A percentile compares a stretch with the other conserved stretches of the same genome.
Conservation (phyloP, 1,284 basidiomycete species). For the Trichosporon faecale region DNA sequence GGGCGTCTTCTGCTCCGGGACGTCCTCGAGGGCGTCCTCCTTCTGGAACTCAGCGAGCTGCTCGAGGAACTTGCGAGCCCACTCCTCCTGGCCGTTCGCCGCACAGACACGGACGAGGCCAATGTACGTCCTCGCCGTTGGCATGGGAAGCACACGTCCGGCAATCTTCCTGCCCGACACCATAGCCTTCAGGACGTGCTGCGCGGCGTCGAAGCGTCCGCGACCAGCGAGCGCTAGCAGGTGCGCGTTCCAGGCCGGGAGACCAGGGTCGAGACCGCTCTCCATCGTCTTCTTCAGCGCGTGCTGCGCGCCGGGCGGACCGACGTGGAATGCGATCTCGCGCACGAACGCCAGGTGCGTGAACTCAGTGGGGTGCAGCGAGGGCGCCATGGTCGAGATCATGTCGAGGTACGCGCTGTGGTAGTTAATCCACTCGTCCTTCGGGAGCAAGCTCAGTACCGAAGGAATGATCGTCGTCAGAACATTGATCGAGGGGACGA, state of each 20-base stretch:
- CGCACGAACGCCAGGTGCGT: constrained; percentile 35
- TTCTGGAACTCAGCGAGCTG: constrained; percentile 10
- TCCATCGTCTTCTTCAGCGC: constrained; percentile 23
- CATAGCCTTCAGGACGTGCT: constrained; percentile 29
- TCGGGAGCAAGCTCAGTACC: constrained; percentile 26
- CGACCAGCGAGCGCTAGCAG: constrained; percentile 27
- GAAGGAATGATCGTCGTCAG: constrained; percentile 35
- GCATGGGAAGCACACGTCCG: constrained; percentile 10
- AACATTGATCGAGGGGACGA: constrained; percentile 28
- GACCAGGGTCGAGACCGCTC: constrained; percentile 22
- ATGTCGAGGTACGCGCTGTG: constrained; percentile 26
- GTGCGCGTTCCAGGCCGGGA: constrained; percentile 28
- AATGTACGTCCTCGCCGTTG: constrained; percentile 16
- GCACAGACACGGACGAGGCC: constrained; percentile 17
- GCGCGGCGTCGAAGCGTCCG: constrained; percentile 24
- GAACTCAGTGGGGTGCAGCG: constrained; percentile 26
- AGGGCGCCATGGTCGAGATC: constrained; percentile 18
- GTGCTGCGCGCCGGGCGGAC: constrained; percentile 22
- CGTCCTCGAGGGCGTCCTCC: constrained; percentile 1
- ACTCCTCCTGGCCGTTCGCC: neutral
- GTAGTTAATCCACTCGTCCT: constrained; percentile 16
- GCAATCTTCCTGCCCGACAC: constrained; percentile 15
- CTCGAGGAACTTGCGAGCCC: constrained; percentile 10
- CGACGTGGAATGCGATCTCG: constrained; percentile 22
- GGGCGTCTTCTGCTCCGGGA: neutral